These are phyloP conservation scores for Boletus coffeatus DNA, from an alignment of 1,284 basidiomycete genomes.

Conservation along the genomic window DNA sequence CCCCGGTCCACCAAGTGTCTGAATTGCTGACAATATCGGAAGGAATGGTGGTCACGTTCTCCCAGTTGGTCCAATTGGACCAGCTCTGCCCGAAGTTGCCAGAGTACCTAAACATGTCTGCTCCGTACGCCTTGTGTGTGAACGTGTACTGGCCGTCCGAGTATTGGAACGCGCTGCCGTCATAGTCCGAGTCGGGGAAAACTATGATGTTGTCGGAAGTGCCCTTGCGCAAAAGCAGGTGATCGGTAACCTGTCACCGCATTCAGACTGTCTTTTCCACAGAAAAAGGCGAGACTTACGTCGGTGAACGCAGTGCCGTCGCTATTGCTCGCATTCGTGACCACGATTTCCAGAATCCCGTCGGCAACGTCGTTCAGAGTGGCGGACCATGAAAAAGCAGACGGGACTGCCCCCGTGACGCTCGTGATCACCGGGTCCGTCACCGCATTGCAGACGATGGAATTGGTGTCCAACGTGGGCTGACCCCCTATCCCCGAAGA, in stretches of 20 bases:
- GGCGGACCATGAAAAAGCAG: conserved; percentile 67
- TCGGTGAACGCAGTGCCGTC: conserved; percentile 46
- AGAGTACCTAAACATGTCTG: conserved; percentile 84
- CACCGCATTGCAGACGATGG: conserved; percentile 44
- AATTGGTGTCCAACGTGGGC: conserved; percentile 44
- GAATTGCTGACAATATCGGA: conserved; percentile 46
- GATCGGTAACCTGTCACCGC: conserved; percentile 53
- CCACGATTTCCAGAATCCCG: conserved; percentile 70
- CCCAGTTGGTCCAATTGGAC: conserved; percentile 75
- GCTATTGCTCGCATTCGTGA: conserved; percentile 50
- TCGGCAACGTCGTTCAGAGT: conserved; percentile 72
- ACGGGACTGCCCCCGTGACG: conserved; percentile 50
- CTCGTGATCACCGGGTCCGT: conserved; percentile 40
- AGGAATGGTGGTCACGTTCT: conserved; percentile 64
- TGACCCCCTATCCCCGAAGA: conserved; percentile 58
- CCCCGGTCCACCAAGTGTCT: conserved; percentile 73
- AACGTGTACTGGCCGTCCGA: conserved; percentile 65
- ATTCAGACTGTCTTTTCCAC: not conserved
- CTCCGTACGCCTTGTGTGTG: conserved; percentile 76
- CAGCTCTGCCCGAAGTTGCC: conserved; percentile 84
- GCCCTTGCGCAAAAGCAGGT: conserved; percentile 78
- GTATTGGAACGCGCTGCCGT: conserved; percentile 56
- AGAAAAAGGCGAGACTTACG: conserved; percentile 35
- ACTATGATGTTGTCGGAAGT: conserved; percentile 70
- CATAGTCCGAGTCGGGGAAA: conserved; percentile 77